Percentiles rank a stretch among this genome's conserved stretches.
These are phyloP conservation scores for Aureobasidium sp. DNA, from an alignment of 2,329 filamentous ascomycete species.

Conservation along the genomic window DNA sequence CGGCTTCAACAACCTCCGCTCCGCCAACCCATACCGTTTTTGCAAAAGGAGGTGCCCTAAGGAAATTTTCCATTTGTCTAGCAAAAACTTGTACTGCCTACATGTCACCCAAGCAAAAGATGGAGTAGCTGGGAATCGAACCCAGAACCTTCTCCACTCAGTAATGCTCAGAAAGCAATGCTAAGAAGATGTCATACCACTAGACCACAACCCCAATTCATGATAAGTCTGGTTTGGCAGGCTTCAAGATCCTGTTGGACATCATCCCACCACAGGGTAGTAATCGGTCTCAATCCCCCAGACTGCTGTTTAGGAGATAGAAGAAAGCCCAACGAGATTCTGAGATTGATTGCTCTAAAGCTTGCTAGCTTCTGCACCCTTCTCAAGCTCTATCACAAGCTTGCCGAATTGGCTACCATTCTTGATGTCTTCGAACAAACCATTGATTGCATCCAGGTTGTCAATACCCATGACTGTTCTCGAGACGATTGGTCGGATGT, in stretches of 20 bases:
- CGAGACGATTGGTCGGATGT: slow-evolving; percentile 71
- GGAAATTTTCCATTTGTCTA: neutral
- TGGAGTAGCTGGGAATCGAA: slow-evolving; percentile 13
- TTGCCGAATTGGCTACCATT: slow-evolving; percentile 85
- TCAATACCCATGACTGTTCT: slow-evolving; percentile 58
- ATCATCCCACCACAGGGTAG: neutral
- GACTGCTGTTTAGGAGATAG: neutral
- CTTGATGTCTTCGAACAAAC: slow-evolving; percentile 81
- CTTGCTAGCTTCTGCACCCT: slow-evolving; percentile 19
- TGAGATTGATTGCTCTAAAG: slow-evolving; percentile 17
- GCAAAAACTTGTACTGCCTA: neutral
- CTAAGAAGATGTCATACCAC: slow-evolving; percentile 13
- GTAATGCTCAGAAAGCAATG: slow-evolving; percentile 2
- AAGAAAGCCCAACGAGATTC: neutral
- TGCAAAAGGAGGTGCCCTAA: neutral
- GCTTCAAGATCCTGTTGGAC: neutral
- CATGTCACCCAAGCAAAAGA: neutral
- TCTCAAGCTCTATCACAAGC: slow-evolving; percentile 59
- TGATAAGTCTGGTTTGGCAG: neutral
- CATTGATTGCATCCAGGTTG: slow-evolving; percentile 69
- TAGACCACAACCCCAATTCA: slow-evolving; percentile 10
- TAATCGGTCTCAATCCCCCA: too few species aligned
- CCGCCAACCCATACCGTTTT: neutral
- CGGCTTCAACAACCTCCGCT: neutral
- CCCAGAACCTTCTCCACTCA: slow-evolving; percentile 13